Evolutionary conservation across 2,329 filamentous ascomycete species (phyloP).

Genomic region (Pestalotiopsis sp.): DNA sequence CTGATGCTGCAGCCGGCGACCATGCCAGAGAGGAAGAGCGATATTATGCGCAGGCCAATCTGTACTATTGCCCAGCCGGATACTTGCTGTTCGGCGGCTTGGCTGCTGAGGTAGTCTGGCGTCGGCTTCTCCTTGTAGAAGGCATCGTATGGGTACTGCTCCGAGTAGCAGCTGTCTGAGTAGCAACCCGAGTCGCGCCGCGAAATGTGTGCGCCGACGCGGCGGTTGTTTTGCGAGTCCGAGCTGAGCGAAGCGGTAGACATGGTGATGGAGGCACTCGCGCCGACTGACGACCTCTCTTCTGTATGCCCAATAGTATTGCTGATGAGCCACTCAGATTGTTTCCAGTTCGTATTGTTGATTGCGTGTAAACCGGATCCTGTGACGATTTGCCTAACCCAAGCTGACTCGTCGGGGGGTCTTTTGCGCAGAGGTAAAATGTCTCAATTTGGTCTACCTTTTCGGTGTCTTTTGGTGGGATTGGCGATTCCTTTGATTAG

Average conservation of each 20-base stretch:
- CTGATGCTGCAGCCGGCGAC: constrained; percentile 10
- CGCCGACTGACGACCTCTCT: neutral
- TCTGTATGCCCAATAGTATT: neutral
- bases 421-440: neutral
- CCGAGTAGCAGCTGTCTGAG: constrained; percentile 1
- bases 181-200: constrained; percentile 4
- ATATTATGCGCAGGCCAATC: constrained; percentile 11
- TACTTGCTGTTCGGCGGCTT: neutral
- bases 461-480: neutral
- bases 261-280: constrained; percentile 3
- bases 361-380: neutral
- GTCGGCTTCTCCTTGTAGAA: constrained; percentile 9
- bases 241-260: neutral
- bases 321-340: neutral
- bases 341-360: neutral
- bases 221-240: constrained; percentile 6
- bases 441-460: neutral
- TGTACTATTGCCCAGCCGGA: constrained; percentile 9
- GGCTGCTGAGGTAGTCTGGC: neutral
- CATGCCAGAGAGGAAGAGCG: constrained; percentile 9
- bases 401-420: neutral
- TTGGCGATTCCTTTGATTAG: constrained; percentile 8
- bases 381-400: neutral
- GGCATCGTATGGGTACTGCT: neutral
- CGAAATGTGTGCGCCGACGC: neutral